Evolutionary conservation across 129 eudicot species (phyloP).

Genomic region (carrot (Daucus carota)): DH1_v3.0 NC_030383.2:8100001-8100500

Average conservation of each 20-base stretch:
- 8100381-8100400: constrained; percentile 27
- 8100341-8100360: constrained; percentile 95
- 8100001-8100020: too few relatives aligned
- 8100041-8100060: too few relatives aligned
- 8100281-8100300: not conserved
- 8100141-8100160: not conserved
- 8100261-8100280: not conserved
- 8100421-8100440: not conserved
- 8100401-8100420: too few relatives aligned
- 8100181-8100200: too few relatives aligned
- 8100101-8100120: not conserved
- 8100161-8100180: not conserved
- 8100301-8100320: constrained; percentile 51
- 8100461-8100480: not conserved
- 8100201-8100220: not conserved
- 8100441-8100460: too few relatives aligned
- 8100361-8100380: constrained; percentile 95
- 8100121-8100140: not conserved
- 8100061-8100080: too few relatives aligned
- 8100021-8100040: too few relatives aligned
- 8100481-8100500: constrained; percentile 10
- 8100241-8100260: not conserved
- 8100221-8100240: not conserved
- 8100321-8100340: constrained; percentile 84
- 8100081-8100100: too few relatives aligned